These are phyloP conservation scores for Aspergillus diversus DNA, from an alignment of 495 filamentous ascomycete genomes.

Conservation along the genomic window DNA sequence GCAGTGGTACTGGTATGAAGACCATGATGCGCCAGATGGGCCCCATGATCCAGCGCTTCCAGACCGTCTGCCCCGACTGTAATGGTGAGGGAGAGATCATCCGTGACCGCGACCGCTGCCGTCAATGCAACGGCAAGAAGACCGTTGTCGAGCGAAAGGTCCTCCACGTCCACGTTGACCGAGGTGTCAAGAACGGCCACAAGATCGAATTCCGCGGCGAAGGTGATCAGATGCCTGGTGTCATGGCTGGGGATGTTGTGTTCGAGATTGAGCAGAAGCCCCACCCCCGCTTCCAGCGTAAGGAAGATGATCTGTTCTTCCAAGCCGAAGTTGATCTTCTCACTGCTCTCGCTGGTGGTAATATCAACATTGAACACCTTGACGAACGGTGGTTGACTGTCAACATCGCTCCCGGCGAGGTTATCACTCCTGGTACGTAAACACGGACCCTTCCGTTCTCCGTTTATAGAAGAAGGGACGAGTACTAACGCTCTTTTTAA, in stretches of 20 bases:
- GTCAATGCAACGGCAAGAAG: constrained; percentile 94
- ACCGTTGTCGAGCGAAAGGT: constrained; percentile 96
- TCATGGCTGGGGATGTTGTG: constrained; percentile 89
- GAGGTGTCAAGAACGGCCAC: constrained; percentile 88
- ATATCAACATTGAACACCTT: constrained; percentile 90
- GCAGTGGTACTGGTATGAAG: constrained; percentile 96
- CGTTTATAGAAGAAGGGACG: too few relatives aligned
- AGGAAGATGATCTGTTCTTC: constrained; percentile 95
- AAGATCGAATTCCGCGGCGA: constrained; percentile 96
- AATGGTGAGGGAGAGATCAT: constrained; percentile 96
- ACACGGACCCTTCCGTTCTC: too few relatives aligned
- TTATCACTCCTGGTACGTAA: constrained; percentile 84
- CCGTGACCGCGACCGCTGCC: constrained; percentile 94
- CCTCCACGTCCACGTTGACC: constrained; percentile 96
- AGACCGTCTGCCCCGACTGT: constrained; percentile 98
- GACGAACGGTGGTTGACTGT: constrained; percentile 96
- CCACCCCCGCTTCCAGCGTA: constrained; percentile 90
- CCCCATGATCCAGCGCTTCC: constrained; percentile 99
- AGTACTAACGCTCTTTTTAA: constrained; percentile 26
- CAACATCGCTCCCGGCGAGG: constrained; percentile 87
- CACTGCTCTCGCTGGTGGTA: constrained; percentile 89
- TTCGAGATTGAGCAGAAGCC: constrained; percentile 99
- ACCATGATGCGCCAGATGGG: constrained; percentile 99
- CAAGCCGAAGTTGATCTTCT: constrained; percentile 94
- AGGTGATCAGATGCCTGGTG: constrained; percentile 93